Percentiles rank a stretch among this genome's conserved stretches.
phyloP scores from a whole-genome alignment of 2,329 filamentous ascomycete species.

The Coleophoma cylindrospora region DNA sequence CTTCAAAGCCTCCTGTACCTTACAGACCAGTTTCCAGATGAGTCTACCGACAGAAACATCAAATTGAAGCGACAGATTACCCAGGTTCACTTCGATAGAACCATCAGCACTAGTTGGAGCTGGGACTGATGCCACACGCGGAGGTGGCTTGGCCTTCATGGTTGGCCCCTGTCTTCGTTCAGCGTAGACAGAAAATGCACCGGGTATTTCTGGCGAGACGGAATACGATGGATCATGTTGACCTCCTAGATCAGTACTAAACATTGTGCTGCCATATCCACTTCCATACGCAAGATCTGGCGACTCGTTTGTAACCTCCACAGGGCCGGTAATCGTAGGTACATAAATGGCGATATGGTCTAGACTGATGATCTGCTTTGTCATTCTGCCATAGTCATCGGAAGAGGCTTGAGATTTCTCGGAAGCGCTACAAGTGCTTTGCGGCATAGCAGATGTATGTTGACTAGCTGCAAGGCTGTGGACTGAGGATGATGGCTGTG shows the following conservation, averaged over 20 bases:
- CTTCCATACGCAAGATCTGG: conserved; percentile 1
- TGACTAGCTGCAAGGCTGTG: not conserved
- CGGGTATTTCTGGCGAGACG: conserved; percentile 49
- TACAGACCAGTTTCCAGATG: conserved; percentile 21
- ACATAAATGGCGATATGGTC: conserved; percentile 30
- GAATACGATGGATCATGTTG: conserved; percentile 20
- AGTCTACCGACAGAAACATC: conserved; percentile 27
- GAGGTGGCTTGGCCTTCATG: conserved; percentile 5
- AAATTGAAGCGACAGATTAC: conserved; percentile 22
- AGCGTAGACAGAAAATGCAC: conserved; percentile 50
- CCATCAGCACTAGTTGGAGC: conserved; percentile 2
- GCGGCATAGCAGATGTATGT: conserved; percentile 10
- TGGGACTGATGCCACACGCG: not conserved
- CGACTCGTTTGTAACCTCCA: not conserved
- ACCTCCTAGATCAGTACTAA: conserved; percentile 13
- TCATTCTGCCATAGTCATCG: conserved; percentile 20
- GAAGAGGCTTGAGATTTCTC: conserved; percentile 20
- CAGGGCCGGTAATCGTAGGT: conserved; percentile 12
- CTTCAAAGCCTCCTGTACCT: conserved; percentile 18
- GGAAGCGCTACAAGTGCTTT: conserved; percentile 16
- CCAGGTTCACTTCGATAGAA: conserved; percentile 22
- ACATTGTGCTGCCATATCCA: conserved; percentile 3
- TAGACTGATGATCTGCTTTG: conserved; percentile 28
- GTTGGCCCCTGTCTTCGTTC: conserved; percentile 9
- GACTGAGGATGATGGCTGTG: conserved; percentile 3